Conservation (phyloP, 495 filamentous ascomycete genomes). For the Aspergillus sclerotioniger region DNA sequence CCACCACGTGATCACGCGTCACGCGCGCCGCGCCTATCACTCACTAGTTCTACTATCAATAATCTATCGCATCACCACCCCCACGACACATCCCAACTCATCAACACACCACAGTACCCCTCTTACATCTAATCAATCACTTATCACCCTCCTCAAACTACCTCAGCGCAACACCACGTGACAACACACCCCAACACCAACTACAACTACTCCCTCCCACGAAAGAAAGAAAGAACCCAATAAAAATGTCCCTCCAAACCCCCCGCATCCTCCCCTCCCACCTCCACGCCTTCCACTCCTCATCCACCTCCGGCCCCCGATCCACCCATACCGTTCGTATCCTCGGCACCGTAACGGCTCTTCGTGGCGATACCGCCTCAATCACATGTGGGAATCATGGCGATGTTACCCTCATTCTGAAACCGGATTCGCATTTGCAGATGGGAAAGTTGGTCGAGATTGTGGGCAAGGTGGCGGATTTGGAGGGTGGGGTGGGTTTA, state of each 20-base stretch:
- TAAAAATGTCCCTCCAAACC: conserved; percentile 53
- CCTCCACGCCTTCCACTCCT: conserved; percentile 62
- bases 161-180: neutral
- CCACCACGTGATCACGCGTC: conserved; percentile 31
- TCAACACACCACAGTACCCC: neutral
- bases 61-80: too few species aligned
- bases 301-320: conserved; percentile 28
- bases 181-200: neutral
- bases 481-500: conserved; percentile 37
- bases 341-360: conserved; percentile 76
- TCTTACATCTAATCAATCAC: neutral
- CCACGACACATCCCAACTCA: conserved; percentile 3
- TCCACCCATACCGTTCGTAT: conserved; percentile 71
- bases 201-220: neutral
- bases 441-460: conserved; percentile 81
- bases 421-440: conserved; percentile 75
- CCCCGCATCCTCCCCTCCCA: conserved; percentile 68
- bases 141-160: neutral
- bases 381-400: conserved; percentile 68
- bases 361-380: conserved; percentile 77
- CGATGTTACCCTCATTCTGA: conserved; percentile 67
- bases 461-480: conserved; percentile 80
- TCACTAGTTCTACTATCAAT: too few species aligned
- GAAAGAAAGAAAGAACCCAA: conserved; percentile 20
- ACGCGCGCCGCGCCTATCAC: conserved; percentile 22